phyloP scores from a whole-genome alignment of 2,329 filamentous ascomycete genomes.

The Fusarium incarnatum region DNA sequence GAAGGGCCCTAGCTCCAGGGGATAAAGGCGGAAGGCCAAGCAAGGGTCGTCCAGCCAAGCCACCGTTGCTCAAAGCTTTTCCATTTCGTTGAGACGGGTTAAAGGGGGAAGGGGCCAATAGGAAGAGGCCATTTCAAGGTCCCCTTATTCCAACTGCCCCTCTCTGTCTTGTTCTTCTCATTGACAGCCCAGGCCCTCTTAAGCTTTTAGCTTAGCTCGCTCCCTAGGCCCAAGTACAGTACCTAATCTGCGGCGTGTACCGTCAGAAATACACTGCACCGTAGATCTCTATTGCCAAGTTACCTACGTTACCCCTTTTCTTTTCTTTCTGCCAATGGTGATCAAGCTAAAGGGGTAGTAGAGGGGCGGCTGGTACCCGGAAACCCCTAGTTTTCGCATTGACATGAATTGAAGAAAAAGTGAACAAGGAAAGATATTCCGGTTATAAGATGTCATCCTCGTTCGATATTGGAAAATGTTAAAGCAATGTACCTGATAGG shows the following conservation, averaged over 20 bases:
- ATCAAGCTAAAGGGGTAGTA: conserved; percentile 1
- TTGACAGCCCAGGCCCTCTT: conserved; percentile 26
- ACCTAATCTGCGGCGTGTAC: conserved; percentile 32
- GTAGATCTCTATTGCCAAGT: conserved; percentile 35
- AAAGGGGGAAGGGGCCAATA: conserved; percentile 1
- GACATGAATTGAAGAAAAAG: background rate
- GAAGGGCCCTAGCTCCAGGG: conserved; percentile 30
- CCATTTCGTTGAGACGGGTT: conserved; percentile 33
- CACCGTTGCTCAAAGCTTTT: conserved; percentile 34
- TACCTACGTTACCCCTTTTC: conserved; percentile 24
- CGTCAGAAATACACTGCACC: conserved; percentile 17
- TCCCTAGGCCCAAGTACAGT: conserved; percentile 9
- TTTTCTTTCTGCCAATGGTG: conserved; percentile 18
- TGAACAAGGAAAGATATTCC: background rate
- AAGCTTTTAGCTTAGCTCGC: conserved; percentile 31
- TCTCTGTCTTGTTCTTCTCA: conserved; percentile 25
- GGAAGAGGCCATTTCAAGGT: background rate
- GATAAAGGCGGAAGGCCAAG: conserved; percentile 3
- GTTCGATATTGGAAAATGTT: conserved; percentile 11
- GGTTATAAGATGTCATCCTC: conserved; percentile 19
- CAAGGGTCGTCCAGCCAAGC: conserved; percentile 12
- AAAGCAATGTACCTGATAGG: background rate
- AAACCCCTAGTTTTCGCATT: conserved; percentile 33
- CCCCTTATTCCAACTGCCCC: conserved; percentile 26
- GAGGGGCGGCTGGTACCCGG: conserved; percentile 37